phyloP scores from a whole-genome alignment of 2,329 filamentous ascomycete genomes.

The Exophiala sideris region DNA sequence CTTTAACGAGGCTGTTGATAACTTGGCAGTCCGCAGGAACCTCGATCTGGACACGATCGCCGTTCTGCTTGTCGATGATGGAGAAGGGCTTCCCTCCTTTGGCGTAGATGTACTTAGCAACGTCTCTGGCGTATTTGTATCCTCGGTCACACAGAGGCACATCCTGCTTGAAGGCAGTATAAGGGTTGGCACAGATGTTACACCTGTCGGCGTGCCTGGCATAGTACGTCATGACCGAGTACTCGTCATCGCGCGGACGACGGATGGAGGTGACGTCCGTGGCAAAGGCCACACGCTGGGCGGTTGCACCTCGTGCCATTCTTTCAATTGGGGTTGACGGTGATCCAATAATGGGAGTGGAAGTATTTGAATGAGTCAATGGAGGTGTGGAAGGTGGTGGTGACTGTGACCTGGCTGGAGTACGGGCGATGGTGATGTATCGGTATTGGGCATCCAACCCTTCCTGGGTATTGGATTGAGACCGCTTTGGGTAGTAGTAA shows the following conservation, averaged over 20 bases:
- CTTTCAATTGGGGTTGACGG: slow-evolving; percentile 15
- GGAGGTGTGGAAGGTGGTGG: slow-evolving; percentile 18
- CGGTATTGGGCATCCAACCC: slow-evolving; percentile 13
- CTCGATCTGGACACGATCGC: slow-evolving; percentile 39
- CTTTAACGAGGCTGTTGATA: slow-evolving; percentile 39
- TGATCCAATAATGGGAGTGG: slow-evolving; percentile 15
- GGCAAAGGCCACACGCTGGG: slow-evolving; percentile 28
- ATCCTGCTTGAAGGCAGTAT: slow-evolving; percentile 30
- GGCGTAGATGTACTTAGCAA: slow-evolving; percentile 37
- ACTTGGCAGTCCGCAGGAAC: slow-evolving; percentile 38
- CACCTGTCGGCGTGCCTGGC: slow-evolving; percentile 36
- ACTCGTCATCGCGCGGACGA: slow-evolving; percentile 33
- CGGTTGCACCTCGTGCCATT: slow-evolving; percentile 19
- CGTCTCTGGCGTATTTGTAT: slow-evolving; percentile 32
- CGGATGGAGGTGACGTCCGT: slow-evolving; percentile 26
- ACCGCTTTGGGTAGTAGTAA: slow-evolving; percentile 24
- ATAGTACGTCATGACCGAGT: slow-evolving; percentile 35
- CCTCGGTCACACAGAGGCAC: slow-evolving; percentile 36
- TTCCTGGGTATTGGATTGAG: slow-evolving; percentile 6
- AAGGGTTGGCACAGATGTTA: slow-evolving; percentile 33
- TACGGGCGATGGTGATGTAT: slow-evolving; percentile 22
- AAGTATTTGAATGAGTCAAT: slow-evolving; percentile 23
- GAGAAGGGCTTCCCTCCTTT: slow-evolving; percentile 40
- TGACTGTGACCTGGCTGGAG: slow-evolving; percentile 7
- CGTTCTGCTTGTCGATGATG: slow-evolving; percentile 39